Conservation (phyloP, 495 filamentous ascomycete species). For the Xylaria acuta region DNA sequence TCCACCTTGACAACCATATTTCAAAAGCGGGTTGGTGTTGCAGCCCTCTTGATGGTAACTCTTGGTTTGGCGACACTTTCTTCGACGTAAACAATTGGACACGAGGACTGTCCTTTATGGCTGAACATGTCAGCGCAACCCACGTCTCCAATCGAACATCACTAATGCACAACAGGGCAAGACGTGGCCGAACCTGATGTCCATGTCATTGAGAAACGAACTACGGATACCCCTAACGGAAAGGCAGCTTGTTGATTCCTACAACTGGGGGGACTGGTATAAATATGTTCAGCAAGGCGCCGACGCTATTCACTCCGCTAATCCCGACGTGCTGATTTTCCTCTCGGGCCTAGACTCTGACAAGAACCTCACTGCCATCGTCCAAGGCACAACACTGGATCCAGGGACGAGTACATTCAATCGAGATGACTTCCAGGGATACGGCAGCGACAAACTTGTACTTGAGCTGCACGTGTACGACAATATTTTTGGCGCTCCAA, state of each 20-base stretch:
- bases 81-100: conserved; percentile 62
- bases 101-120: conserved; percentile 60
- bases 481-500: conserved; percentile 45
- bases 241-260: conserved; percentile 40
- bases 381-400: conserved; percentile 48
- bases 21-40: conserved; percentile 67
- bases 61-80: conserved; percentile 63
- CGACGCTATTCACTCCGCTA: conserved; percentile 53
- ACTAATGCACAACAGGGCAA: conserved; percentile 42
- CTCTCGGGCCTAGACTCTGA: conserved; percentile 63
- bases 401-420: conserved; percentile 51
- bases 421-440: conserved; percentile 48
- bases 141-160: background rate
- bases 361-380: conserved; percentile 53
- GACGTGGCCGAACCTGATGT: conserved; percentile 53
- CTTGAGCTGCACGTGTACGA: conserved; percentile 69
- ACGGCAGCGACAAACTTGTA: conserved; percentile 58
- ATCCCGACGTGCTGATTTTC: conserved; percentile 61
- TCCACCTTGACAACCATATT: conserved; percentile 67
- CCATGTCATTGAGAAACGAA: conserved; percentile 63
- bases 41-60: conserved; percentile 57
- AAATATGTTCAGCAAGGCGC: conserved; percentile 51
- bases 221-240: conserved; percentile 48
- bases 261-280: conserved; percentile 62
- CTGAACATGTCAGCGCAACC: conserved; percentile 48